Evolutionary conservation across 805 yeast genomes (phyloP), one percentile per base, ranked within the genome.

Genomic region (Candida parachauliodes): DNA sequence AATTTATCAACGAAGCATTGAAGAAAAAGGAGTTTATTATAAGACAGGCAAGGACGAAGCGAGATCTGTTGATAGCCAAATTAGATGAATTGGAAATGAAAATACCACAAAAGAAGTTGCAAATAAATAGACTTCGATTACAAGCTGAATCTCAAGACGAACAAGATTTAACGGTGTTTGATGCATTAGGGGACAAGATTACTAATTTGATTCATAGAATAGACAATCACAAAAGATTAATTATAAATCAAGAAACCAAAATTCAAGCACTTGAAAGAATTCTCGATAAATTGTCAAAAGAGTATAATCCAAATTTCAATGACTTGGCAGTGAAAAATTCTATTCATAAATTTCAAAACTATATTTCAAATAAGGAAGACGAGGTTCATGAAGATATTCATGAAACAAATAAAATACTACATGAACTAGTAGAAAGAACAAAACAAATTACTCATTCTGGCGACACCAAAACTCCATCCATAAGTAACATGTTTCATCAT

Each of bases 281-380:
- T 12, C 53, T 87, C 34, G 56, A 59, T 2, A 59, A 60, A 4
- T 64, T 89, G 60, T 56, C 68, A 7, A 52, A 65, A 2, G 73
- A 74, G n/a, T 88, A 84, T 59, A 86, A 88, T 49, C 86, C 84
- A 33, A 83, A 88, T 50, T 77, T 88, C 62, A 88, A 89, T 54
- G 96, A 89, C 59, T 77, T 79, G 6, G 94, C 89, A 0, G 96
- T 89, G 14, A 87, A 87, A 55, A 73, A 68, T 15, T 80, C 89
- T 1, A 80, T 88, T 12, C 64, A 73, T 14, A 62, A 65, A 0
- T 82, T 59, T 52, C 76, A 74, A 31, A 71, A 76, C 44, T 69
- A 73, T 46, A 47, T 58, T 7, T 70, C 74, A 8, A 71, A 72
- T 44, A 58, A 62, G 28, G 59, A 49, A 9, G 54, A 46, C 3